Conservation (phyloP, 768 basidiomycete genomes). For the Hypsizygus marmoreus region DNA sequence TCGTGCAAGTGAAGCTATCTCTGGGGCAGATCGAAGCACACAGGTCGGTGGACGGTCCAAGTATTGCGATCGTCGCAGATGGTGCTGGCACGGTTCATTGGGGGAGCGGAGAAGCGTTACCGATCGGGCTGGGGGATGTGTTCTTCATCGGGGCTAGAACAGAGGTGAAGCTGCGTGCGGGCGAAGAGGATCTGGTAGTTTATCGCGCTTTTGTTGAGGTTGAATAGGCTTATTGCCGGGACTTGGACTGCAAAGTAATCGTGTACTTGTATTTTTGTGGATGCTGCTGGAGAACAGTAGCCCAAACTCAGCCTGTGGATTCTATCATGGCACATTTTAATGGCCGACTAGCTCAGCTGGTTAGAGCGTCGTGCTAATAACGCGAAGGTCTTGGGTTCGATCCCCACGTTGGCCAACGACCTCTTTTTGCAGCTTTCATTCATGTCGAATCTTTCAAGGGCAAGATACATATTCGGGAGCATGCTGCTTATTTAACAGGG, state of each 20-base stretch:
- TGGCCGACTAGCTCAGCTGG: conserved; percentile 92
- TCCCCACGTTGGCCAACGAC: conserved; percentile 69
- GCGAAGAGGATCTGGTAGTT: conserved; percentile 44
- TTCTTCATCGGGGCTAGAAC: conserved; percentile 80
- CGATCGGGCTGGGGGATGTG: conserved; percentile 66
- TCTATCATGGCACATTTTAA: too few relatives aligned
- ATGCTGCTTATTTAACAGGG: too few relatives aligned
- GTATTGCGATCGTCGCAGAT: conserved; percentile 75
- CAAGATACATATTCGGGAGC: too few relatives aligned
- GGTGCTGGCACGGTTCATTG: conserved; percentile 63
- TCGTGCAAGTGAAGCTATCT: conserved; percentile 61
- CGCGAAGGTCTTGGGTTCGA: conserved; percentile 84
- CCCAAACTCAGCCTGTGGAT: too few relatives aligned
- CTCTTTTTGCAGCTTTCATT: too few relatives aligned
- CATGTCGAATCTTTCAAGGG: too few relatives aligned
- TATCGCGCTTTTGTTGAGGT: conserved; percentile 73
- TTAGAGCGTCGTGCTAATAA: conserved; percentile 94
- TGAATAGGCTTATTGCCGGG: conserved; percentile 10
- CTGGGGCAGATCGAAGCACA: conserved; percentile 54
- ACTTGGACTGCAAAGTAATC: not conserved
- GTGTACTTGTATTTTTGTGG: too few relatives aligned
- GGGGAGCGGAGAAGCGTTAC: conserved; percentile 39
- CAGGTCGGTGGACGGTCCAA: conserved; percentile 75
- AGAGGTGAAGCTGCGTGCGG: conserved; percentile 47
- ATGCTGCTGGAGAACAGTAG: too few relatives aligned